These are phyloP conservation scores for Melaleuca quinquenervia DNA, from an alignment of 345 rosid genomes.

Conservation along the genomic window DNA sequence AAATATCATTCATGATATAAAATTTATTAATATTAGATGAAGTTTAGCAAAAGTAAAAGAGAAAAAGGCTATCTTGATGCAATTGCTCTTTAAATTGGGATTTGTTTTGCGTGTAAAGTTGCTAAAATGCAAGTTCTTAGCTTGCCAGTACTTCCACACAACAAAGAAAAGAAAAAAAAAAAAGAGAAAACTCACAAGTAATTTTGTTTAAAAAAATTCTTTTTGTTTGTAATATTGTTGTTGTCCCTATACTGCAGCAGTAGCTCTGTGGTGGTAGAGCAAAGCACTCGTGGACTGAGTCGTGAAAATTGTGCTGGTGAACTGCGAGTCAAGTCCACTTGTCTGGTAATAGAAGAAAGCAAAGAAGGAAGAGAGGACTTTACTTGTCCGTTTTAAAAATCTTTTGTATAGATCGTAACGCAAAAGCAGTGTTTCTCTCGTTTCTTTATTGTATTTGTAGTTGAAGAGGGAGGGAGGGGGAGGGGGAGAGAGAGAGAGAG, in stretches of 20 bases:
- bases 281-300: neutral
- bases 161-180: no score
- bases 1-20: neutral
- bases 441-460: neutral
- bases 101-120: neutral
- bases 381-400: neutral
- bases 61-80: neutral
- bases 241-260: neutral
- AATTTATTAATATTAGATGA: neutral
- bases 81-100: neutral
- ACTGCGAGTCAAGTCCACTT: neutral
- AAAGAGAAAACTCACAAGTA: no score
- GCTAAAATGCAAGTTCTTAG: neutral
- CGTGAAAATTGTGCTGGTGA: neutral
- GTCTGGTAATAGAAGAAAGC: neutral
- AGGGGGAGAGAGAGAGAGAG: neutral
- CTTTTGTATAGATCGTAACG: neutral
- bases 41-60: neutral
- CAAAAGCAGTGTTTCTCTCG: neutral
- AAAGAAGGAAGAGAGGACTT: neutral
- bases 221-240: neutral
- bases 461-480: neutral
- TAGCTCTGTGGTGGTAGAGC: neutral
- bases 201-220: neutral
- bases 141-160: no score